A percentile compares a stretch with the other conserved stretches of the same genome.
Evolutionary conservation across 768 basidiomycete species (phyloP).

Genomic region (Exsudoporus frostii): DNA sequence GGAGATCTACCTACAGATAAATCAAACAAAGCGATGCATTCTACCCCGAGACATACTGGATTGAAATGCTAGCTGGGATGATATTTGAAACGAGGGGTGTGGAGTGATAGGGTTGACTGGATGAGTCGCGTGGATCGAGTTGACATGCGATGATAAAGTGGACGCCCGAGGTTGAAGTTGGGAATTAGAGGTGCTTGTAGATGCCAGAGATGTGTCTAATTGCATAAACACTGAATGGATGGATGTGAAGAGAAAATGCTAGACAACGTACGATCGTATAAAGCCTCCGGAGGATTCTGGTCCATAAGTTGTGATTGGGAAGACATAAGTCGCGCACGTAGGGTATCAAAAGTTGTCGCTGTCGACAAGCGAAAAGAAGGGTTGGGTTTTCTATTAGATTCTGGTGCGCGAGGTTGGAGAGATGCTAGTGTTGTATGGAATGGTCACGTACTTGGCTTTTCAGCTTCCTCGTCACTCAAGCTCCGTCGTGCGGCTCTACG

Average conservation of each 20-base stretch:
- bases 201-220: conserved; percentile 15
- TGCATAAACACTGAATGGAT: conserved; percentile 2
- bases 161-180: conserved; percentile 24
- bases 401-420: conserved; percentile 14
- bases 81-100: conserved; percentile 50
- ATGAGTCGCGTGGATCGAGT: conserved; percentile 38
- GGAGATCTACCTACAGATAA: conserved; percentile 44
- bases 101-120: conserved; percentile 56
- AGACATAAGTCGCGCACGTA: conserved; percentile 44
- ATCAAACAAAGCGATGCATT: neutral
- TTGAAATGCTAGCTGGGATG: conserved; percentile 46
- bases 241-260: neutral
- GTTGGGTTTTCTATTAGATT: conserved; percentile 26
- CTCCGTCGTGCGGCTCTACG: conserved; percentile 55
- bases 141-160: conserved; percentile 35
- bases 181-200: conserved; percentile 10
- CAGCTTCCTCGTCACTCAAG: conserved; percentile 66
- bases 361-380: conserved; percentile 42
- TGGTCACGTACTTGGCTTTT: conserved; percentile 47
- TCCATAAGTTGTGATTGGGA: conserved; percentile 38
- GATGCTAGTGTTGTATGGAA: conserved; percentile 7
- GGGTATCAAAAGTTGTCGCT: conserved; percentile 44
- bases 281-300: conserved; percentile 30
- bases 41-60: conserved; percentile 45
- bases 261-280: conserved; percentile 36